phyloP scores from a whole-genome alignment of 2,329 filamentous ascomycete species.

The Colletotrichum sp. region DNA sequence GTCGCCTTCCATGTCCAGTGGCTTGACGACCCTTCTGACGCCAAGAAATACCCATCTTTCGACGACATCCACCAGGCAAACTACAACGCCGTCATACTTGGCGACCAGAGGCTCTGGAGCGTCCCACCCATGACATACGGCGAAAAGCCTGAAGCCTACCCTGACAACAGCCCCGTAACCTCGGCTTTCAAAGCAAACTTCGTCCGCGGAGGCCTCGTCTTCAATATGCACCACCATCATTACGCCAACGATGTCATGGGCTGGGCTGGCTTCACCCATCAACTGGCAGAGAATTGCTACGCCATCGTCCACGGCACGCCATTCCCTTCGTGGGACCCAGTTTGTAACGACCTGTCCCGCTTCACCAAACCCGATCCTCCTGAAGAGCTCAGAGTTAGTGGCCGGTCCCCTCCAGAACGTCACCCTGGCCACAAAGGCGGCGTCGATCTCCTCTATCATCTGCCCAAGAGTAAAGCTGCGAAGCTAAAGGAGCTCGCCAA shows the following conservation, averaged over 20 bases:
- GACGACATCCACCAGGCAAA: constrained; percentile 39
- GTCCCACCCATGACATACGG: constrained; percentile 43
- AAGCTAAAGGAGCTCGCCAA: constrained; percentile 41
- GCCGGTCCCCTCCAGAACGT: constrained; percentile 28
- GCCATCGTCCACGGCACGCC: constrained; percentile 33
- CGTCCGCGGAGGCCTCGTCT: constrained; percentile 43
- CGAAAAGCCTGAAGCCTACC: constrained; percentile 41
- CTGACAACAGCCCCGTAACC: constrained; percentile 34
- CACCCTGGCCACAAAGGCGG: constrained; percentile 32
- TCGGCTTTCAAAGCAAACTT: constrained; percentile 47
- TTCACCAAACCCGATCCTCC: constrained; percentile 32
- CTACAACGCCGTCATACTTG: constrained; percentile 35
- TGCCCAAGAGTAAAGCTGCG: constrained; percentile 46
- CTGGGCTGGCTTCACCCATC: constrained; percentile 40
- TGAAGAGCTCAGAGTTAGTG: constrained; percentile 34
- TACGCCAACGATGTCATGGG: constrained; percentile 48
- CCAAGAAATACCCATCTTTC: constrained; percentile 28
- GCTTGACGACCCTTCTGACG: constrained; percentile 33
- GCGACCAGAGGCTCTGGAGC: constrained; percentile 37
- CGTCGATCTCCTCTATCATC: constrained; percentile 42
- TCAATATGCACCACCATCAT: constrained; percentile 48
- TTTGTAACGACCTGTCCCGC: constrained; percentile 37
- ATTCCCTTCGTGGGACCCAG: constrained; percentile 39
- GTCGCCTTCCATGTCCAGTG: constrained; percentile 40
- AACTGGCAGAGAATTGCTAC: constrained; percentile 48